Evolutionary conservation across 2,329 filamentous ascomycete species (phyloP), one percentile per base, ranked within the genome.

Genomic region (Bipolaris victoriae): DNA sequence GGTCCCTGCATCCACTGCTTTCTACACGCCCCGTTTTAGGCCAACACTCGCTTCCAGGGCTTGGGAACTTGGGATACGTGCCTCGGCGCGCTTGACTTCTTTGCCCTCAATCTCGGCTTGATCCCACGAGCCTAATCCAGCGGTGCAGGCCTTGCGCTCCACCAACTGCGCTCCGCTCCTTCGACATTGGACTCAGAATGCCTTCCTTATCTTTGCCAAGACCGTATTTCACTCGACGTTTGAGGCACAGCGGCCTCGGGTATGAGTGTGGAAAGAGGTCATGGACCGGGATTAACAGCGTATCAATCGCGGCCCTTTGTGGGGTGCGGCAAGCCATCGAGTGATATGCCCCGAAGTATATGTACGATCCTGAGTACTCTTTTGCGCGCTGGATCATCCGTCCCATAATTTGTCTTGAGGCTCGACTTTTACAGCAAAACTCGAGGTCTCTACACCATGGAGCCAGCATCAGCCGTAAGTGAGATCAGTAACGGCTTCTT

Each of bases 121-220:
- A 40, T 29, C 49, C 55, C 47, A 55, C 26, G 57, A 51, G 48
- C 49, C 55, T 58, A 51, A 60, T 57, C 24, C 18, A 45, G 54
- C 51, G 26, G 46, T 35, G 44, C 24, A 45, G 39, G 44, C 49
- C 54, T 49, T 41, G 50, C 49, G 48, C 58, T 59, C 52, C 50
- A 52, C 52, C 54, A 52, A 20, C 13, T 48, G 50, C 24, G 48
- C 54, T 58, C 55, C 59, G 61, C 57, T 54, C 55, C 35, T 54
- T 40, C 52, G 58, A 53, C 48, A 58, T 58, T 57, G 64, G 51
- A 58, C 35, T 16, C 36, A 33, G 29, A 13, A 48, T 35, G 5
- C 29, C 49, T 44, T 59, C 55, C 70, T 73, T 73, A 73, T 73
- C 70, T 68, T 64, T 69, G 69, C 70, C 69, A 72, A 73, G 70